Evolutionary conservation across 768 basidiomycete genomes (phyloP).

Genomic region (Peribolospora kevripleyi): DNA sequence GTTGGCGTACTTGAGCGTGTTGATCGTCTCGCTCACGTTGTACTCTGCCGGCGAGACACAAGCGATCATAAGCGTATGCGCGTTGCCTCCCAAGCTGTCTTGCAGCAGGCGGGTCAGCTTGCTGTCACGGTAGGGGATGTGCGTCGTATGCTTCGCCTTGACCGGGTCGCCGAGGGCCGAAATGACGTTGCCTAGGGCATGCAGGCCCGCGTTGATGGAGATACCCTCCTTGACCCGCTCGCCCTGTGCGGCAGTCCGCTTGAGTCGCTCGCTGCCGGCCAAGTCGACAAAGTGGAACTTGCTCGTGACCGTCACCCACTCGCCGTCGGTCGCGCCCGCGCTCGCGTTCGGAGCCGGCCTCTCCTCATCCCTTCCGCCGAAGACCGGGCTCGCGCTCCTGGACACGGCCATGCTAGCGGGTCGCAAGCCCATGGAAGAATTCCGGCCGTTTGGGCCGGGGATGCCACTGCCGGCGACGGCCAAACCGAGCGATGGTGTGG

Average conservation of each 20-base stretch:
- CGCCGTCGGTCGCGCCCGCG: constrained; percentile 24
- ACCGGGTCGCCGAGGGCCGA: constrained; percentile 88
- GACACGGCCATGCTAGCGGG: no score
- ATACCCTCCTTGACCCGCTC: constrained; percentile 90
- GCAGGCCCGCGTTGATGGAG: constrained; percentile 86
- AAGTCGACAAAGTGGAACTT: constrained; percentile 98
- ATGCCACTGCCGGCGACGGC: constrained; percentile 2
- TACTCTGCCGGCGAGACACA: constrained; percentile 90
- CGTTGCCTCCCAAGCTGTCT: constrained; percentile 92
- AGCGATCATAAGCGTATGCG: constrained; percentile 95
- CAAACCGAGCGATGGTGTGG: background rate
- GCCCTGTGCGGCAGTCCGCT: constrained; percentile 83
- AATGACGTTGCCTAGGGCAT: constrained; percentile 93
- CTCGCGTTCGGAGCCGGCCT: background rate
- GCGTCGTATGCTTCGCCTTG: constrained; percentile 58
- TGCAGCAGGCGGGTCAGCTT: constrained; percentile 87
- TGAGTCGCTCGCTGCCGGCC: constrained; percentile 90
- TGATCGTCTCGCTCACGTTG: constrained; percentile 81
- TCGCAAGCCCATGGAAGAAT: no score
- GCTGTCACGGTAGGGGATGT: constrained; percentile 93
- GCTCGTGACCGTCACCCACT: constrained; percentile 72
- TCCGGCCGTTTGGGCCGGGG: background rate
- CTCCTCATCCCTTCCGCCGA: constrained; percentile 3
- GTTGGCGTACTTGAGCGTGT: constrained; percentile 76
- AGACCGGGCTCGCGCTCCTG: no score